Percentiles rank a stretch among this genome's conserved stretches.
Evolutionary conservation across 78 protist genomes (phyloP).

Genomic region (Acrasis kona): DNA sequence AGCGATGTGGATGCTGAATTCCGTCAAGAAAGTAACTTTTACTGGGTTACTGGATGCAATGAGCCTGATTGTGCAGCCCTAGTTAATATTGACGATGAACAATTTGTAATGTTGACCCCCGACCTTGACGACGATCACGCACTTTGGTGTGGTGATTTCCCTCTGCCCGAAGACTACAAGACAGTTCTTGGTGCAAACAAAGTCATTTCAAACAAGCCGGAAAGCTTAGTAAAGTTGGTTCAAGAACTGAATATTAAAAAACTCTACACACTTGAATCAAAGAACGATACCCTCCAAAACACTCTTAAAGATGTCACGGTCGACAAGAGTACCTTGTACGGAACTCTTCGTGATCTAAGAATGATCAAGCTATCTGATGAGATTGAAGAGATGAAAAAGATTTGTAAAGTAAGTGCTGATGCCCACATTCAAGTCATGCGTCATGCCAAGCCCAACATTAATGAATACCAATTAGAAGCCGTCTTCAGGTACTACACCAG

Average conservation of each 20-base stretch:
- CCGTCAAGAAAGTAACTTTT: slow-evolving; percentile 14
- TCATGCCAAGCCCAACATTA: slow-evolving; percentile 1
- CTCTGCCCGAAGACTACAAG: not conserved
- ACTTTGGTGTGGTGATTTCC: not conserved
- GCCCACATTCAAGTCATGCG: slow-evolving; percentile 35
- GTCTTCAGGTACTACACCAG: not conserved
- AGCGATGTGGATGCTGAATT: too few species aligned
- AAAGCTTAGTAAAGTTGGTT: not conserved
- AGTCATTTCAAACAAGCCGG: not conserved
- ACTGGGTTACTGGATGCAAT: slow-evolving; percentile 6
- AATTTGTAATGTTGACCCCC: slow-evolving; percentile 5
- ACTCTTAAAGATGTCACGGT: not conserved
- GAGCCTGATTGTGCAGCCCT: slow-evolving; percentile 3
- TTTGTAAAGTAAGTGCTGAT: not conserved
- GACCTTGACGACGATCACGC: not conserved
- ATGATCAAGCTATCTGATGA: slow-evolving; percentile 23
- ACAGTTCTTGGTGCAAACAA: not conserved
- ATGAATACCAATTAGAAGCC: slow-evolving; percentile 2
- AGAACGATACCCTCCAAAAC: not conserved
- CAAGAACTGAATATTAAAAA: not conserved
- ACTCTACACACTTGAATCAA: not conserved
- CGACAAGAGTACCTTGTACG: not conserved
- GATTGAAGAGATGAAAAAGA: slow-evolving; percentile 5
- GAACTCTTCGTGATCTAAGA: slow-evolving; percentile 9
- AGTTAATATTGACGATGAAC: not conserved